Base-by-base conservation (phyloP, 2,329 filamentous ascomycete species). In the Nemania diffusa region DNA sequence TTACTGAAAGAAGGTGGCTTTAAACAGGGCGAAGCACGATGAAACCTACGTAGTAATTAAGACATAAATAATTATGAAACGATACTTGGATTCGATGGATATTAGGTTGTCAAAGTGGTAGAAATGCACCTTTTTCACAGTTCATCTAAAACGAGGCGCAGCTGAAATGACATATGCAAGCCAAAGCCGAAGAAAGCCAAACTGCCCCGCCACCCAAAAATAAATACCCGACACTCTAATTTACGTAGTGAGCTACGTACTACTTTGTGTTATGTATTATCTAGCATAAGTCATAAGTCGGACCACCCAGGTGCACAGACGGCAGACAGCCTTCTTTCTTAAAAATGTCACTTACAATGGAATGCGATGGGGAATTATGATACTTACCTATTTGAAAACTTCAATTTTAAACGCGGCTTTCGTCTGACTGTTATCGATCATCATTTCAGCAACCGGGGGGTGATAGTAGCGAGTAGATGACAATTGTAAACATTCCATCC, bases 131-230 rank as follows among this genome's bases (percentile, higher is more conserved):
- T 26, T 29, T 50, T 17, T 52, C 6, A 22, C 13, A 40, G 22
- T 57, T 46, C 22, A 57, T 61, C 20, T 24, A 56, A 67, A 67
- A 64, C 62, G 52, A 65, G 65, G 62, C 62, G 61, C 65, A 64
- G 56, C 26, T 13, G 17, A 61, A 57, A 62, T 64, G 57, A 57
- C 65, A 67, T 48, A 53, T 61, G 51, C 56, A 55, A 67, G 56
- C 57, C 34, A 13, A 42, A 9, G 32, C 15, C 42, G 20, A 48
- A 24, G 17, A 7, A 8, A n/a, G 17, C 8, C 17, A 20, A 40
- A 13, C 24, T 29, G 8, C 42, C 48, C 53, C 26, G 40, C 59
- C 48, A 58, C 59, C 44, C 55, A 59, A 67, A 63, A 67, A 67
- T 63, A n/a, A 58, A 59, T 24, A 34, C 17, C 60, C 42, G 3